These are phyloP conservation scores for Pseudocohnilembus persalinus DNA, from an alignment of 169 alveolate species.

Conservation along the genomic window DNA sequence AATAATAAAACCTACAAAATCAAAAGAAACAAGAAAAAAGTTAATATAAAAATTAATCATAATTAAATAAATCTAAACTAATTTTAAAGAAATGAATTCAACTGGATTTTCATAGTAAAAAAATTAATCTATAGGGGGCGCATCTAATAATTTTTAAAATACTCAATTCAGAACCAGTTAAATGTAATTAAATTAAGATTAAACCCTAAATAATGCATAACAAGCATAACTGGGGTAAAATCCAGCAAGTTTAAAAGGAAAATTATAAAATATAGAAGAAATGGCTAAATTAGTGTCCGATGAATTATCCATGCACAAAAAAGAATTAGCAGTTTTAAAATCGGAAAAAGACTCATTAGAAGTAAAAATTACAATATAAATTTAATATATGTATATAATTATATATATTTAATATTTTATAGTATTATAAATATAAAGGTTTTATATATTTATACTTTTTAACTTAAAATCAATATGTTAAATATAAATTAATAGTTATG, in stretches of 20 bases:
- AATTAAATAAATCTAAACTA: too few species aligned
- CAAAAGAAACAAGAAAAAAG: too few species aligned
- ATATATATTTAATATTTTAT: too few species aligned
- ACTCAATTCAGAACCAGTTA: not conserved
- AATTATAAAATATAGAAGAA: conserved; percentile 37
- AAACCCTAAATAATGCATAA: not conserved
- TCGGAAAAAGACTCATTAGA: conserved; percentile 48
- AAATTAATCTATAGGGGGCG: not conserved
- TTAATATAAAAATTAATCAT: too few species aligned
- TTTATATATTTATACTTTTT: too few species aligned
- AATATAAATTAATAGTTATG: too few species aligned
- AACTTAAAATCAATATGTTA: too few species aligned
- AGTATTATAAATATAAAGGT: too few species aligned
- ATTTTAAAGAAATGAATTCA: not conserved
- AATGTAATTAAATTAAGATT: not conserved
- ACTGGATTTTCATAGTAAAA: not conserved
- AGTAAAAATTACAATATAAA: too few species aligned
- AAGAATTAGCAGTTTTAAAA: conserved; percentile 44
- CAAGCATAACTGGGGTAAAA: conserved; percentile 6
- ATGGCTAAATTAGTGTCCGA: conserved; percentile 36
- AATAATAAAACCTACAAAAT: too few species aligned
- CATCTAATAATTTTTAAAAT: not conserved
- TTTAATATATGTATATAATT: too few species aligned
- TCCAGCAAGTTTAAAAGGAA: conserved; percentile 49
- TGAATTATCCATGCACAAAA: conserved; percentile 45